A percentile compares a stretch with the other conserved stretches of the same genome.
Evolutionary conservation across 331 rosid genomes (phyloP).

Genomic region (Malus hybrid): DNA sequence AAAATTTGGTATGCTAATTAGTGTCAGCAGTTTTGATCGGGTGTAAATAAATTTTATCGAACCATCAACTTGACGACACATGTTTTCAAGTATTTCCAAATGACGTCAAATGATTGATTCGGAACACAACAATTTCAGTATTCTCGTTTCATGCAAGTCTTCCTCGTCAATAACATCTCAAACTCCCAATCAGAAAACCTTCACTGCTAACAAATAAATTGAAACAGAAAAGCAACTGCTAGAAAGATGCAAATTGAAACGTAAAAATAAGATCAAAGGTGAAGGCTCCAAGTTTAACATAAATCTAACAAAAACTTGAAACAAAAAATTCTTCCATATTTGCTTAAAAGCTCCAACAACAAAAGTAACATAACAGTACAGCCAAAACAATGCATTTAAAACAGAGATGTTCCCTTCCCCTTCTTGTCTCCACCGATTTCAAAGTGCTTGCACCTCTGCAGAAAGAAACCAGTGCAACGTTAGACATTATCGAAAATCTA

Average conservation of each 20-base stretch:
- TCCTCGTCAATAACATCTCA: neutral
- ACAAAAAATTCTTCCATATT: neutral
- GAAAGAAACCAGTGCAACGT: neutral
- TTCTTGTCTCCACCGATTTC: slow-evolving; percentile 90
- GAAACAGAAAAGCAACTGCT: neutral
- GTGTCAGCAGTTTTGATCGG: too few relatives aligned
- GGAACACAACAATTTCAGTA: too few relatives aligned
- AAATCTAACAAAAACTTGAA: neutral
- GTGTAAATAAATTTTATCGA: too few relatives aligned
- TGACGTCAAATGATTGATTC: too few relatives aligned
- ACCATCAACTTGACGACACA: too few relatives aligned
- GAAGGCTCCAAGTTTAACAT: neutral
- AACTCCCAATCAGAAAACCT: neutral
- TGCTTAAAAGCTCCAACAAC: neutral
- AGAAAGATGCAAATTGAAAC: neutral
- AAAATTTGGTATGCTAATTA: too few relatives aligned
- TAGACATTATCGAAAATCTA: neutral
- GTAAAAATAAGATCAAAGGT: neutral
- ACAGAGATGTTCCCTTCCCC: slow-evolving; percentile 82
- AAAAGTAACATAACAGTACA: neutral
- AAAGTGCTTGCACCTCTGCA: slow-evolving; percentile 89
- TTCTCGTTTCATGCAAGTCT: too few relatives aligned
- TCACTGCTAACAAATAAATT: neutral
- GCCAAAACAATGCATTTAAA: slow-evolving; percentile 23
- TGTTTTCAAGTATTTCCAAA: too few relatives aligned